Evolutionary conservation across 202 grass and related monocot genomes (phyloP).

Genomic region (Carex sylvatica): DNA sequence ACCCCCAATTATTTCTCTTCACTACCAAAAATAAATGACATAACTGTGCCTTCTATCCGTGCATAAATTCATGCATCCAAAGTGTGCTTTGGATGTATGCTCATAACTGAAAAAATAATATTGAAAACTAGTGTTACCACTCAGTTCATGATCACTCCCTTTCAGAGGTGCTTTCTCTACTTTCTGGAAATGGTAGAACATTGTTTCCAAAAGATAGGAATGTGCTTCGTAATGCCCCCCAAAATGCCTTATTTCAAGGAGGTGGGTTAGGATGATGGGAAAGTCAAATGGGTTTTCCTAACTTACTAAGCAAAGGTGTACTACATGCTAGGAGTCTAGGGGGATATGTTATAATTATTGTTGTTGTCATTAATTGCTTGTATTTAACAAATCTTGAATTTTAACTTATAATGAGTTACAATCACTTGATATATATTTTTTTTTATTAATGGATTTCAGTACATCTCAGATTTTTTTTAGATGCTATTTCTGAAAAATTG

Average conservation of each 20-base stretch:
- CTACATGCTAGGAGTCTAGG: neutral
- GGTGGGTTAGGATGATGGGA: neutral
- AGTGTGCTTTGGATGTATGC: neutral
- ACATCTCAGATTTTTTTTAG: too few species aligned
- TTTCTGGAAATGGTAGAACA: constrained; percentile 20
- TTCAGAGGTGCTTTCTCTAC: constrained; percentile 9
- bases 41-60: neutral
- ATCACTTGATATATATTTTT: too few species aligned
- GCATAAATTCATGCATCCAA: neutral
- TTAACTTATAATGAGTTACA: neutral
- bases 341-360: too few species aligned
- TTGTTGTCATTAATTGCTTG: neutral
- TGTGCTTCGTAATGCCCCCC: constrained; percentile 19
- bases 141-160: constrained; percentile 18
- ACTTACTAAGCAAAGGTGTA: constrained; percentile 28
- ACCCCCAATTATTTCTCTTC: neutral
- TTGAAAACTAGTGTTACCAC: neutral
- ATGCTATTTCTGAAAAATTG: too few species aligned
- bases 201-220: constrained; percentile 29
- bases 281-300: constrained; percentile 15
- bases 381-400: neutral
- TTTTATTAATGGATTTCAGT: too few species aligned
- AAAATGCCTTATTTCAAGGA: constrained; percentile 16
- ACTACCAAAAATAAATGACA: neutral
- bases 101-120: neutral